Conservation (phyloP, 1,284 basidiomycete species). For the Takashimella tepidaria region DNA sequence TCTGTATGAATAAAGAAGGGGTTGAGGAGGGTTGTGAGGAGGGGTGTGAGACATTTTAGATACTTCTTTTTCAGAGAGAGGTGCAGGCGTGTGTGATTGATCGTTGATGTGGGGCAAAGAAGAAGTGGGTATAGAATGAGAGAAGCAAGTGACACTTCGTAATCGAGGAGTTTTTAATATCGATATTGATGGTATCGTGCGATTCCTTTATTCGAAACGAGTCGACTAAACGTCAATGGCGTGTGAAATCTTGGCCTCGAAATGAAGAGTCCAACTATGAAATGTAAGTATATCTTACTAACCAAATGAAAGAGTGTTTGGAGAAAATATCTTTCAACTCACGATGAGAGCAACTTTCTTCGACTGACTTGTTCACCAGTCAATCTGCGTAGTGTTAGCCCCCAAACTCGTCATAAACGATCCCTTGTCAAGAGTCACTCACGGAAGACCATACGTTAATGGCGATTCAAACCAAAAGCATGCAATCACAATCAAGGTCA, state of each 20-base stretch:
- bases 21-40: too few species aligned
- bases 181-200: neutral
- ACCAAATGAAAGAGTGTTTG: too few species aligned
- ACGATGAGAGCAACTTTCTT: constrained; percentile 39
- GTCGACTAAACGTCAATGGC: constrained; percentile 2
- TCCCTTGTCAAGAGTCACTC: constrained; percentile 40
- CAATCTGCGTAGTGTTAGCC: constrained; percentile 21
- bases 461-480: constrained; percentile 74
- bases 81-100: too few species aligned
- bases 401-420: neutral
- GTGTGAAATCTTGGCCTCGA: constrained; percentile 35
- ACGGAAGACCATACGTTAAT: constrained; percentile 90
- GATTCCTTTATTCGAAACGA: neutral
- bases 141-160: too few species aligned
- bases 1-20: too few species aligned
- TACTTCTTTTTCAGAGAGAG: too few species aligned
- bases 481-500: constrained; percentile 58
- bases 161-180: too few species aligned
- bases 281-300: neutral
- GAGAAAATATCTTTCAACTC: too few species aligned
- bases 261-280: constrained; percentile 47
- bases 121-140: too few species aligned
- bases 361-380: constrained; percentile 43
- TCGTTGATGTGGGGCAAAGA: too few species aligned
- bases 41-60: too few species aligned